Conservation (phyloP, 2,329 filamentous ascomycete genomes). For the Fusarium circinatum region DNA sequence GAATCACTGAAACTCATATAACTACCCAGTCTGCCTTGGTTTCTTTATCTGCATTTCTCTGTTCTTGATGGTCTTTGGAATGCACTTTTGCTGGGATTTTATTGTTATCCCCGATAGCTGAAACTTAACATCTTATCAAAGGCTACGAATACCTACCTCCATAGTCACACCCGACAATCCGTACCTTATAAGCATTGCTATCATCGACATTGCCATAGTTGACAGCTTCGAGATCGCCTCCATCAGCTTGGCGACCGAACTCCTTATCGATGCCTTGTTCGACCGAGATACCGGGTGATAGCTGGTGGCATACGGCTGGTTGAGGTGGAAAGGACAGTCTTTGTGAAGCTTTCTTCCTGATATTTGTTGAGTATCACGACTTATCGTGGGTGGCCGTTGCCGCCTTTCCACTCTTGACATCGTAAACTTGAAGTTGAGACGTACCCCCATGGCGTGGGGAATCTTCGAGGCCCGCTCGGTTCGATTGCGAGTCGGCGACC, state of each 20-base stretch:
- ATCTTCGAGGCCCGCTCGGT: not conserved
- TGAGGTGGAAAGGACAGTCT: not conserved
- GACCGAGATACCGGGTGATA: not conserved
- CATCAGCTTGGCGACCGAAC: too few species aligned
- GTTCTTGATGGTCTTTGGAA: not conserved
- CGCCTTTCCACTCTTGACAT: not conserved
- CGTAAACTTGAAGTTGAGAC: not conserved
- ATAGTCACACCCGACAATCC: not conserved
- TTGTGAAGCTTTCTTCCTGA: not conserved
- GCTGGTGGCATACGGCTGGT: not conserved
- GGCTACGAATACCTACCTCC: not conserved
- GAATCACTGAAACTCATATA: not conserved
- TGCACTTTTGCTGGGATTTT: not conserved
- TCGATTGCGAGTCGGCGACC: not conserved
- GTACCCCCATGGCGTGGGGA: not conserved
- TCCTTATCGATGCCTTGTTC: not conserved
- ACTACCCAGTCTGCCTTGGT: not conserved
- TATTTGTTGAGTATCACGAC: not conserved
- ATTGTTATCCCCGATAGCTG: not conserved
- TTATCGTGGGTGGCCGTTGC: not conserved
- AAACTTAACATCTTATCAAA: not conserved
- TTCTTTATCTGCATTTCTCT: not conserved
- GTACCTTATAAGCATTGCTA: not conserved
- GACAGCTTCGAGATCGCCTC: not conserved
- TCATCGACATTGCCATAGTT: not conserved